phyloP scores from a whole-genome alignment of 1,284 basidiomycete genomes.

The Marasmius sp. region DNA sequence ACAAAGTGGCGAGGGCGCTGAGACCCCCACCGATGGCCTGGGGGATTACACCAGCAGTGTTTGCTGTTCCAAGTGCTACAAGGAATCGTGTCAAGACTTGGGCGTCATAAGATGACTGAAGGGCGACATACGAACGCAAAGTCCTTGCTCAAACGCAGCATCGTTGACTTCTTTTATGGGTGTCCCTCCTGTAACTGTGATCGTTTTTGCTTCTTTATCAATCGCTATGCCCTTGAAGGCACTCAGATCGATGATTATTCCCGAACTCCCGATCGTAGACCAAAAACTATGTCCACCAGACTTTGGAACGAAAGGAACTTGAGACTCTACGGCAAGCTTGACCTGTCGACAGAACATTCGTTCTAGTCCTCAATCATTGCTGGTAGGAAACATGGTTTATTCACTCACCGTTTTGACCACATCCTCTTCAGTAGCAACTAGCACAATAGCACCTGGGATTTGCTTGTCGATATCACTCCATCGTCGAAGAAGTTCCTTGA shows the following conservation, averaged over 20 bases:
- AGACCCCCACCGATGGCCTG: constrained; percentile 5
- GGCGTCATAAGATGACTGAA: too few species aligned
- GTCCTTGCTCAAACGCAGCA: neutral
- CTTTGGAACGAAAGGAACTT: constrained; percentile 8
- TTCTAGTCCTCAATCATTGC: neutral
- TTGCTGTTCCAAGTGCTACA: constrained; percentile 1
- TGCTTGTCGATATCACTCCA: constrained; percentile 11
- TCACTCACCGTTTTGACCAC: constrained; percentile 4
- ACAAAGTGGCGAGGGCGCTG: neutral
- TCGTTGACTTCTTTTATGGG: constrained; percentile 5
- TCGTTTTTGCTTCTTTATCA: neutral
- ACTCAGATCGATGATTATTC: constrained; percentile 7
- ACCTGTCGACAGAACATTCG: neutral
- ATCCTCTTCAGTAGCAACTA: constrained; percentile 9
- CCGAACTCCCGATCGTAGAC: constrained; percentile 4
- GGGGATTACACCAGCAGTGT: constrained; percentile 7
- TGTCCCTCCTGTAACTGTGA: constrained; percentile 7
- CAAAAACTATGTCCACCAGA: constrained; percentile 9
- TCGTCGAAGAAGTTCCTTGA: neutral
- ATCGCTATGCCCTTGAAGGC: constrained; percentile 1
- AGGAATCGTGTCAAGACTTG: neutral
- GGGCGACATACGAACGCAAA: constrained; percentile 4
- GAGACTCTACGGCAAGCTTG: neutral
- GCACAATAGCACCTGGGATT: constrained; percentile 6
- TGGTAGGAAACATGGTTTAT: too few species aligned